Evolutionary conservation across 306 rosid genomes (phyloP), one percentile per base, ranked within the genome.

Genomic region (Cicer yamashitae): DNA sequence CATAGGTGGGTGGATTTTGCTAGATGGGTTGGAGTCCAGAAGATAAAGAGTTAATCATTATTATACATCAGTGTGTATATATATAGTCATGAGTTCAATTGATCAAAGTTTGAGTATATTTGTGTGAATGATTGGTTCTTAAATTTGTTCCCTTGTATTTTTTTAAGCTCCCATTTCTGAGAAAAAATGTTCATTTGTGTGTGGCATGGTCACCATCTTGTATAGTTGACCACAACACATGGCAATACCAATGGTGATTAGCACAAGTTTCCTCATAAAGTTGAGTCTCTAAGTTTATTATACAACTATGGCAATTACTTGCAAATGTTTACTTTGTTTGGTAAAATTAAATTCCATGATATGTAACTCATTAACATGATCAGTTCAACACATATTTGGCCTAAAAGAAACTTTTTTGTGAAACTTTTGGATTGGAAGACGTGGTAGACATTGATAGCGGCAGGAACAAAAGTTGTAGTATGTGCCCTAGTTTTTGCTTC

Each of bases 1-100:
- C 41, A n/a, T 74, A 94, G 97, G 92, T 91, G 98, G 98, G 94
- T 94, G 30, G 97, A 91, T 81, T 94, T 86, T 77, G 96, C 92
- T 8, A 83, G 96, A 50, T 88, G 96, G 97, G 83, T 82, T 41
- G 98, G 94, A 67, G 86, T 94, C 61, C 98, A 91, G 76, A 91
- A 83, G 80, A 66, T 63, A 77, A 60, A 89, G 14, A 85, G 82
- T 4, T 89, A 87, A 69, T 53, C 70, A 30, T 30, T 30, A 30
- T 30, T 30, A 4, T 30, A 3, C 37, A 30, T 30, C 37, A 30
- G 0, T 30, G 37, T 30, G 37, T 30, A 30, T 30, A 30, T 30
- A 4, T 30, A 30, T 30, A 30, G 37, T 30, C 37, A 30, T 0
- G 6, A 30, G 37, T 30, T 30, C 37, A 30, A 30, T 30, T 30